Percentiles rank a stretch among this genome's conserved stretches.
These are phyloP conservation scores for Sugiyamaella valdiviana DNA, from an alignment of 805 yeast genomes.

Conservation along the genomic window DNA sequence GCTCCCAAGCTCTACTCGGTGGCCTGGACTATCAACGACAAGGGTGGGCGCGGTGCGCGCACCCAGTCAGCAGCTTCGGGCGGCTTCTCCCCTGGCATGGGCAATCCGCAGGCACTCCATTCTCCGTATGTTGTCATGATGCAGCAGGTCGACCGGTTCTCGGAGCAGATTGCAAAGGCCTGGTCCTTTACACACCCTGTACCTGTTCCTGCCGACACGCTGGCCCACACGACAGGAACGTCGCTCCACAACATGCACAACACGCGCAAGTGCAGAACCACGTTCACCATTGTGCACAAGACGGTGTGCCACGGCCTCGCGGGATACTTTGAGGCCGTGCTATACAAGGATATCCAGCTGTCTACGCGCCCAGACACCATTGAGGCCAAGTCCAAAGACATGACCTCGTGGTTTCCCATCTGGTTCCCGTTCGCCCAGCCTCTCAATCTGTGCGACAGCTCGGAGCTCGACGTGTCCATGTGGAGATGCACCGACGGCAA, in stretches of 20 bases:
- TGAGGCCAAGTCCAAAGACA: constrained; percentile 34
- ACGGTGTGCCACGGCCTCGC: constrained; percentile 65
- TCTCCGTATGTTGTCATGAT: constrained; percentile 43
- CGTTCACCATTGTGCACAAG: constrained; percentile 42
- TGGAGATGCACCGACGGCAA: constrained; percentile 41
- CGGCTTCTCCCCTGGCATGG: neutral
- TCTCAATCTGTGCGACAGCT: constrained; percentile 45
- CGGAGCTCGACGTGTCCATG: constrained; percentile 47
- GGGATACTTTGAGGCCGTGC: constrained; percentile 66
- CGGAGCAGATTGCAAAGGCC: constrained; percentile 40
- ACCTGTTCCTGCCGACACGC: neutral
- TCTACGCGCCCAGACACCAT: constrained; percentile 43
- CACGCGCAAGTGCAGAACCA: constrained; percentile 28
- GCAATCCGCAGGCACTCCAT: constrained; percentile 18
- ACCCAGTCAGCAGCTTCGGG: constrained; percentile 2
- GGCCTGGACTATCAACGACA: constrained; percentile 13
- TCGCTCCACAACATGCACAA: constrained; percentile 18
- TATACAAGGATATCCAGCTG: constrained; percentile 54
- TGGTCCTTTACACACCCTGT: constrained; percentile 62
- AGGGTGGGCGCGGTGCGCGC: neutral
- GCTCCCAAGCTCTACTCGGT: constrained; percentile 45
- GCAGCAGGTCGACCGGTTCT: constrained; percentile 38
- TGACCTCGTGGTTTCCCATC: constrained; percentile 65
- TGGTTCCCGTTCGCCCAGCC: constrained; percentile 58
- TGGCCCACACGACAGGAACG: neutral